phyloP scores from a whole-genome alignment of 495 filamentous ascomycete genomes.

The Lophium mytilinum region DNA sequence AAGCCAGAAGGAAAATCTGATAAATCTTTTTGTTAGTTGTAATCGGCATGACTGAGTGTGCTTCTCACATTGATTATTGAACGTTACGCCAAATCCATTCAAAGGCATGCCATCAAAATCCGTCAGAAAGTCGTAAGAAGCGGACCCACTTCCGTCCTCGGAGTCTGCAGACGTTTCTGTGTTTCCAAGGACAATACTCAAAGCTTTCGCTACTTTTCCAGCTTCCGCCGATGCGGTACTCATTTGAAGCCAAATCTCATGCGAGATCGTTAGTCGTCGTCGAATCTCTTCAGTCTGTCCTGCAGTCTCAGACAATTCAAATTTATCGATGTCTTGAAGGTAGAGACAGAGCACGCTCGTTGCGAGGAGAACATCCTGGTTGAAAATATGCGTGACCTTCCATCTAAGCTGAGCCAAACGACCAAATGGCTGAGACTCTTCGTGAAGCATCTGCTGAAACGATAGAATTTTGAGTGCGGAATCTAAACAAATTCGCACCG shows the following conservation, averaged over 20 bases:
- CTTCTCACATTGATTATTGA: too few species aligned
- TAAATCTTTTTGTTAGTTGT: too few species aligned
- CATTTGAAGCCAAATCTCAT: background rate
- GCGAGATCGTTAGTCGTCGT: background rate
- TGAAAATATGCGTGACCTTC: background rate
- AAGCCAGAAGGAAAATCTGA: too few species aligned
- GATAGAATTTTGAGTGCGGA: constrained; percentile 6
- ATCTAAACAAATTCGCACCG: constrained; percentile 2
- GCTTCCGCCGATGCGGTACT: background rate
- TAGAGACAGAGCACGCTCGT: background rate
- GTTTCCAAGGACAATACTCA: background rate
- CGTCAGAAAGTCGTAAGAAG: too few species aligned
- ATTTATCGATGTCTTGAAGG: background rate
- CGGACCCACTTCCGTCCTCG: too few species aligned
- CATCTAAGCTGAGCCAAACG: background rate
- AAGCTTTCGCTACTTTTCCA: background rate
- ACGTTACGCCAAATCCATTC: too few species aligned
- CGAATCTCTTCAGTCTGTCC: background rate
- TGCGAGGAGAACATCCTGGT: background rate
- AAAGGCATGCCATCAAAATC: too few species aligned
- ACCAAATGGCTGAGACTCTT: background rate
- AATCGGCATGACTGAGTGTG: too few species aligned
- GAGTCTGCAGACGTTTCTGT: too few species aligned
- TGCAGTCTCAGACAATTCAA: background rate
- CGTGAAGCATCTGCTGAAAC: constrained; percentile 3